Evolutionary conservation across 768 basidiomycete genomes (phyloP), one percentile per base, ranked within the genome.

Genomic region (Sporobolomyces phaffii): DNA sequence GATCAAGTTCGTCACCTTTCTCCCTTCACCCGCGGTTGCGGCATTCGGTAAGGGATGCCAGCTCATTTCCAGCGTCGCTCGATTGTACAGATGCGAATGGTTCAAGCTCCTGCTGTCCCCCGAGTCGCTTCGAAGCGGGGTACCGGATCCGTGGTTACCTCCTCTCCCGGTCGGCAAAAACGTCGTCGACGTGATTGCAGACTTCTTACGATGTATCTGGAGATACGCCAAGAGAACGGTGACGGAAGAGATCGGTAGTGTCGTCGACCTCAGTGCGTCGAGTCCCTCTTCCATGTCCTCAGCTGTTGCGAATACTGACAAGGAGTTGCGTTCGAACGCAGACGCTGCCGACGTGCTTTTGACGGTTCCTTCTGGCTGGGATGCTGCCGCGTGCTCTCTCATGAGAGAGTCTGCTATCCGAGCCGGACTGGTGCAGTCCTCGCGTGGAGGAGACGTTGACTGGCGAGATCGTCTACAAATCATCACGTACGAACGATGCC

Each of bases 81-180:
- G n/a, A n/a, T n/a, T n/a, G n/a, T n/a, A 29, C 62, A 72, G 67
- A 41, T 69, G 69, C 63, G 69, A 65, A 50, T 73, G 72, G 86
- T 93, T 91, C 81, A 92, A 92, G 75, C 80, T 92, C 57, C 90
- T 89, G 77, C 80, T 93, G 63, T 89, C 91, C 73, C 90, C 91
- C 4, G 83, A 83, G 59, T 88, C 84, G 0, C 80, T 91, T 49
- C 86, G 90, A 38, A 86, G 90, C 70, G 81, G 81, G 31, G 76
- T 83, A 2, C 76, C 89, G 34, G 89, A 92, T 79, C 86, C 86
- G 58, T 86, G 90, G 40, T 81, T 92, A 24, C 90, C 91, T 38
- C 80, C 82, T 7, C 78, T 91, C 14, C 91, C 90, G 86, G 83
- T 82, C 31, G 87, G 88, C 26, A 91, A 92, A 77, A 82, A 79